Evolutionary conservation across 106 monocot genomes (phyloP), one percentile per base, ranked within the genome.

Genomic region (Allium fistulosum): DNA sequence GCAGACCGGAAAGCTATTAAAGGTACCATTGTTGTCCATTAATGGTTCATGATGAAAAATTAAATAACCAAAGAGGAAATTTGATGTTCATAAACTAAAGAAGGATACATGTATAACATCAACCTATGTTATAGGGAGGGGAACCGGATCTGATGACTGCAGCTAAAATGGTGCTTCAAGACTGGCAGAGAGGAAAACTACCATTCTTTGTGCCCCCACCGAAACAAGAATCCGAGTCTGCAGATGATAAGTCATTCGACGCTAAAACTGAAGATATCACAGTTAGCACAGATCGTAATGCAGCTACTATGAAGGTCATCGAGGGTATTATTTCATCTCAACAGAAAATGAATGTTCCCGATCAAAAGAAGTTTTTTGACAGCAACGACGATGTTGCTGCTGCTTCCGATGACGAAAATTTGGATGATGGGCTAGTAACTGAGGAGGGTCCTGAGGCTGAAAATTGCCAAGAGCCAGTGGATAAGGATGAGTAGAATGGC

Each of bases 121-220:
- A 22, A 22, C 22, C 22, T 22, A 22, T 22, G 22, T 66, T 5
- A 11, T 66, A 88, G 87, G 87, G 87, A 57, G 87, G 83, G 22
- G 83, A 88, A 67, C 81, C 81, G 8, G 87, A 83, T 74, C 62
- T 88, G 50, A 72, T 68, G 15, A 83, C 87, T 16, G 75, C 70
- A 27, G 87, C 83, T 18, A 88, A 88, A 69, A 81, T 88, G 83
- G 73, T 88, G 49, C 83, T 88, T 17, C 78, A 78, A 9, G 87
- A 88, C 49, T 88, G 87, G 87, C 87, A 88, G 68, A 81, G 87
- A 69, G 87, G 87, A 37, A 78, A 74, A 65, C 75, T 88, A 70
- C 87, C 87, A 12, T 88, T 88, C 70, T 88, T 88, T 61, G 81
- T 88, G 46, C 83, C 83, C 10, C 87, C 87, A 17, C 78, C 87